These are phyloP conservation scores for Phytophthora tentaculata DNA, from an alignment of 352 stramenopile species.

Conservation along the genomic window DNA sequence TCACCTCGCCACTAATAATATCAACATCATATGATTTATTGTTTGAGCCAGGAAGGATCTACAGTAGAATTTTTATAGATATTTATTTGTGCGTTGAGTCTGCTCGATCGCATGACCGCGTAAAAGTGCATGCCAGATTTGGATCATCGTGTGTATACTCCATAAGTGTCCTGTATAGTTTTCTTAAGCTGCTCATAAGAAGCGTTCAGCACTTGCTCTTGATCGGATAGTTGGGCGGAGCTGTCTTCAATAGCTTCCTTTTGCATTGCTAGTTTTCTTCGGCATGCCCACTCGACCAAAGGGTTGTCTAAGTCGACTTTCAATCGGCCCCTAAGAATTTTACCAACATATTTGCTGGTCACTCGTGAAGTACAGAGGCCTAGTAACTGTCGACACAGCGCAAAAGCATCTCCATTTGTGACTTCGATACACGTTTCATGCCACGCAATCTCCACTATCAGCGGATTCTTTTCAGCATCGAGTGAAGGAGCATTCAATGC, in stretches of 20 bases:
- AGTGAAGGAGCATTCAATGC: slow-evolving; percentile 64
- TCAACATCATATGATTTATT: slow-evolving; percentile 25
- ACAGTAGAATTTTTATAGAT: slow-evolving; percentile 21
- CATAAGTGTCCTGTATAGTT: slow-evolving; percentile 59
- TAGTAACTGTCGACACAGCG: slow-evolving; percentile 65
- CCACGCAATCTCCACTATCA: slow-evolving; percentile 69
- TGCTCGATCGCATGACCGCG: slow-evolving; percentile 20
- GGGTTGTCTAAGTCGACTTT: slow-evolving; percentile 58
- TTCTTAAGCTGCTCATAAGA: slow-evolving; percentile 57
- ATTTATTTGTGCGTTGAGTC: slow-evolving; percentile 14
- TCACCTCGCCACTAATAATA: slow-evolving; percentile 25
- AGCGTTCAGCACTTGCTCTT: slow-evolving; percentile 2
- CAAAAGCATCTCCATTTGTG: slow-evolving; percentile 65
- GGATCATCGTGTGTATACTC: slow-evolving; percentile 44
- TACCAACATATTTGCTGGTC: slow-evolving; percentile 67
- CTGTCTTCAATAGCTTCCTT: neutral
- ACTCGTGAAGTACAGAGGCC: slow-evolving; percentile 54
- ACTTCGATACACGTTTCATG: slow-evolving; percentile 53
- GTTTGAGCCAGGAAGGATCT: slow-evolving; percentile 3
- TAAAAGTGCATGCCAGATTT: neutral
- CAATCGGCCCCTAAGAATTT: slow-evolving; percentile 60
- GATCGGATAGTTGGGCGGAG: slow-evolving; percentile 8
- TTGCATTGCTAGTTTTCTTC: slow-evolving; percentile 10
- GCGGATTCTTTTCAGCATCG: slow-evolving; percentile 44
- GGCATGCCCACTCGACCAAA: slow-evolving; percentile 42